Conservation (phyloP, 306 rosid genomes). For the Amphicarpaea edgeworthii region DNA sequence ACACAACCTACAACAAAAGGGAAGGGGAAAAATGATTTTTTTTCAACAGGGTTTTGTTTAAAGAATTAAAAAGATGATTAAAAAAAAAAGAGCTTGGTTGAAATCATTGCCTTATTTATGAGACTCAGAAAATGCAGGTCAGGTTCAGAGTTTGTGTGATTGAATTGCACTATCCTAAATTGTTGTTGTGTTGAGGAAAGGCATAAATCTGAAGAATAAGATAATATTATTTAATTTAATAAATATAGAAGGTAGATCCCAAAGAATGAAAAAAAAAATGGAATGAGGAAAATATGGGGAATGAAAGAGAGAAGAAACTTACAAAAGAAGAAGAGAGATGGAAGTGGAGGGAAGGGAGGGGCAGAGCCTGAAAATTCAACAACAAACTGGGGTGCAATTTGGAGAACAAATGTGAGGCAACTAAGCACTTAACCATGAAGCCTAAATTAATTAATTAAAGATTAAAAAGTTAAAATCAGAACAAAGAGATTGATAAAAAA, state of each 20-base stretch:
- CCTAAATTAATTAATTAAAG: too few species aligned
- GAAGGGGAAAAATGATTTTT: not conserved
- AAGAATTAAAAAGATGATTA: not conserved
- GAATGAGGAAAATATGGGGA: not conserved
- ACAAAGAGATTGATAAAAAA: too few species aligned
- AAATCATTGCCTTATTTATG: conserved; percentile 13
- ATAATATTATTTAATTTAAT: too few species aligned
- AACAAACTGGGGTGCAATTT: conserved; percentile 8
- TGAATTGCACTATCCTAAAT: not conserved
- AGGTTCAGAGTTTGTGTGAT: not conserved
- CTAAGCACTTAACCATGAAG: not conserved
- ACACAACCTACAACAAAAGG: not conserved
- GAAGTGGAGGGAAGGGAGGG: conserved; percentile 10
- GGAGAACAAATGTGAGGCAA: conserved; percentile 37
- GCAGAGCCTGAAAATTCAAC: conserved; percentile 35
- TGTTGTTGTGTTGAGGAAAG: not conserved
- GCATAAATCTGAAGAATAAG: conserved; percentile 3
- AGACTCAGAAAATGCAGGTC: conserved; percentile 8
- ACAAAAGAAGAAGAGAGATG: conserved; percentile 23
- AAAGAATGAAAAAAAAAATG: conserved; percentile 14
- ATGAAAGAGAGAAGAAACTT: conserved; percentile 1
- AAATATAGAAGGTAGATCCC: conserved; percentile 4
- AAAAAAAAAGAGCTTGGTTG: not conserved
- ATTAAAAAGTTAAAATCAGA: conserved; percentile 19
- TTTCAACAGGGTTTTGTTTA: conserved; percentile 20